These are phyloP conservation scores for Botrytis deweyae DNA, from an alignment of 2,329 filamentous ascomycete species.

Conservation along the genomic window DNA sequence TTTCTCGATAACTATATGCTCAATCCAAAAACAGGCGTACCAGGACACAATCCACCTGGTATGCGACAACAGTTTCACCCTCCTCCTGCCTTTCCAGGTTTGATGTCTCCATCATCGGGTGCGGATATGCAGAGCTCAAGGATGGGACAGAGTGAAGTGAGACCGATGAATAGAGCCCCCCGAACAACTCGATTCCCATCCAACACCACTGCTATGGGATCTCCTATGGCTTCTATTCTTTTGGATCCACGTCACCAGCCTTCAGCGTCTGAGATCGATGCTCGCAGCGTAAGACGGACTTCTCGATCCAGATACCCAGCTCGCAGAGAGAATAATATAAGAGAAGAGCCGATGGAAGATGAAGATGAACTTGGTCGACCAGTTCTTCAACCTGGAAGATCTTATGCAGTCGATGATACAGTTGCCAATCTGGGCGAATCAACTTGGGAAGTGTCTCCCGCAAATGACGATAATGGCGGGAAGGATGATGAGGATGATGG, in stretches of 20 bases:
- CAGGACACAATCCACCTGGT: slow-evolving; percentile 58
- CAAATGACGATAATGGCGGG: slow-evolving; percentile 35
- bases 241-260: slow-evolving; percentile 77
- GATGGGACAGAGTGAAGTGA: slow-evolving; percentile 47
- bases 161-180: slow-evolving; percentile 44
- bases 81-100: slow-evolving; percentile 70
- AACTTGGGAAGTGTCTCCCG: slow-evolving; percentile 46
- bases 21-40: slow-evolving; percentile 67
- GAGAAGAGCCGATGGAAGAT: slow-evolving; percentile 56
- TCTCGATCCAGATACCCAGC: slow-evolving; percentile 48
- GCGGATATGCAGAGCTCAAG: slow-evolving; percentile 56
- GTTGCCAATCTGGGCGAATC: slow-evolving; percentile 41
- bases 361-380: slow-evolving; percentile 37
- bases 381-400: slow-evolving; percentile 7
- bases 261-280: slow-evolving; percentile 47
- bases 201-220: slow-evolving; percentile 32
- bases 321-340: slow-evolving; percentile 47
- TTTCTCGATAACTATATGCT: slow-evolving; percentile 90
- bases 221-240: slow-evolving; percentile 69
- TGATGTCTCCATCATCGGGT: slow-evolving; percentile 61
- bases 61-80: slow-evolving; percentile 65
- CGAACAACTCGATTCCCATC: slow-evolving; percentile 49
- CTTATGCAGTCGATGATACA: slow-evolving; percentile 35
- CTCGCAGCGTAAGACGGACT: slow-evolving; percentile 48
- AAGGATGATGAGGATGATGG: slow-evolving; percentile 48